phyloP scores from a whole-genome alignment of 2,329 filamentous ascomycete species.

The Macroventuria anomochaeta region DNA sequence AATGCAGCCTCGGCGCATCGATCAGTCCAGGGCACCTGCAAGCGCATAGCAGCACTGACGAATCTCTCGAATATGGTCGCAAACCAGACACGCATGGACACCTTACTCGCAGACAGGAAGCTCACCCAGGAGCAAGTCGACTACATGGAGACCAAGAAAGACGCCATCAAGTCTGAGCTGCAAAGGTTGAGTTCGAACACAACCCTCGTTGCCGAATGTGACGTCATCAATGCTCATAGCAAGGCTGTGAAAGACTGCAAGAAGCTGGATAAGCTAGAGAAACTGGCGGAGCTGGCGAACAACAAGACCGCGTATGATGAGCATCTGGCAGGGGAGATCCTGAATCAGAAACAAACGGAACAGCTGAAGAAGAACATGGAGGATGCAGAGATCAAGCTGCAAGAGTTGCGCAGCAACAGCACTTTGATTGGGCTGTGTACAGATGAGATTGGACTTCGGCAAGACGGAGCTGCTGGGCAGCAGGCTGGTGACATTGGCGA shows the following conservation, averaged over 20 bases:
- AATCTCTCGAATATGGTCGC: conserved; percentile 31
- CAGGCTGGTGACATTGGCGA: conserved; percentile 17
- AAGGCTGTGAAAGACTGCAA: conserved; percentile 30
- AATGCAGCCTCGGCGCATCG: neutral
- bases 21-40: conserved; percentile 22
- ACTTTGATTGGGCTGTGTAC: conserved; percentile 34
- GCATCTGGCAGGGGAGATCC: conserved; percentile 21
- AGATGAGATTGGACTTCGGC: neutral
- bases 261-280: conserved; percentile 28
- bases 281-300: conserved; percentile 26
- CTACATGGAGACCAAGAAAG: conserved; percentile 28
- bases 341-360: conserved; percentile 34
- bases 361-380: conserved; percentile 33
- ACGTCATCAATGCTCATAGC: conserved; percentile 29
- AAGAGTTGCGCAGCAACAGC: conserved; percentile 32
- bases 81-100: conserved; percentile 36
- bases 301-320: conserved; percentile 29
- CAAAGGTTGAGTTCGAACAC: conserved; percentile 29
- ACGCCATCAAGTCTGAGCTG: conserved; percentile 30
- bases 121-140: conserved; percentile 29
- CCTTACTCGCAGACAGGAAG: conserved; percentile 29
- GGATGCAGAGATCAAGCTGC: conserved; percentile 32
- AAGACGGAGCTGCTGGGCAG: conserved; percentile 4
- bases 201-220: conserved; percentile 34
- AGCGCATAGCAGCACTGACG: conserved; percentile 28